Conservation (phyloP, 495 filamentous ascomycete genomes). For the Aspergillus ellipticus region DNA sequence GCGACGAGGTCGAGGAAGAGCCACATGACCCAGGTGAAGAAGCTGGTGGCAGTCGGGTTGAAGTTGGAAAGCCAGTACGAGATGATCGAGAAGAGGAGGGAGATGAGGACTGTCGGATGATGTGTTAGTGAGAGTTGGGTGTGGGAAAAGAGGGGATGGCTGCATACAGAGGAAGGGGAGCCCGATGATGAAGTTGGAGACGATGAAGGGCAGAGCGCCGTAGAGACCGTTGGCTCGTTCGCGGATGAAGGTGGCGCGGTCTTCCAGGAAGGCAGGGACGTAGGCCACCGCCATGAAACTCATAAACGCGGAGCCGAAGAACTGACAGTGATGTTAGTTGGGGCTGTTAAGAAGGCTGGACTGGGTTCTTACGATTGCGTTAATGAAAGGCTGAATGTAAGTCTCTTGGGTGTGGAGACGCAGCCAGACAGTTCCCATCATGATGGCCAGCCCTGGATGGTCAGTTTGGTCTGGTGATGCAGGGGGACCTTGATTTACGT, state of each 20-base stretch:
- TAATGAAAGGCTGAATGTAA: slow-evolving; percentile 73
- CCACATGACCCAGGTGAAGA: slow-evolving; percentile 82
- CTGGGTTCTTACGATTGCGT: slow-evolving; percentile 56
- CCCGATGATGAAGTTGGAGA: slow-evolving; percentile 79
- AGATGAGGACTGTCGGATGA: slow-evolving; percentile 53
- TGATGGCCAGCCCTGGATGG: slow-evolving; percentile 58
- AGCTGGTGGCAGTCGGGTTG: slow-evolving; percentile 57
- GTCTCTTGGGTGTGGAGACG: slow-evolving; percentile 59
- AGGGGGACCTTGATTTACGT: slow-evolving; percentile 7
- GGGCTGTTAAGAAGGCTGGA: neutral
- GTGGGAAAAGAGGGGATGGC: neutral
- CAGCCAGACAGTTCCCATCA: slow-evolving; percentile 87
- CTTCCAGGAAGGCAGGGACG: slow-evolving; percentile 77
- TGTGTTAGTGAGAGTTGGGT: slow-evolving; percentile 4
- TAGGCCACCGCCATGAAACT: slow-evolving; percentile 89
- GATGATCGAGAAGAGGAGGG: slow-evolving; percentile 67
- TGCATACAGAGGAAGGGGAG: slow-evolving; percentile 63
- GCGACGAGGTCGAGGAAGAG: slow-evolving; percentile 80
- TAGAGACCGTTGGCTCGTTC: slow-evolving; percentile 81
- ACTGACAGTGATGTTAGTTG: slow-evolving; percentile 29
- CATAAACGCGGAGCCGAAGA: slow-evolving; percentile 84
- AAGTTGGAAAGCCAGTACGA: slow-evolving; percentile 80
- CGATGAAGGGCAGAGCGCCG: slow-evolving; percentile 63
- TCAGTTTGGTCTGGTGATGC: slow-evolving; percentile 5
- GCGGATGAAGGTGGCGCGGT: slow-evolving; percentile 67